Evolutionary conservation across 106 monocot species (phyloP).

Genomic region (Platanthera guangdongensis): DNA sequence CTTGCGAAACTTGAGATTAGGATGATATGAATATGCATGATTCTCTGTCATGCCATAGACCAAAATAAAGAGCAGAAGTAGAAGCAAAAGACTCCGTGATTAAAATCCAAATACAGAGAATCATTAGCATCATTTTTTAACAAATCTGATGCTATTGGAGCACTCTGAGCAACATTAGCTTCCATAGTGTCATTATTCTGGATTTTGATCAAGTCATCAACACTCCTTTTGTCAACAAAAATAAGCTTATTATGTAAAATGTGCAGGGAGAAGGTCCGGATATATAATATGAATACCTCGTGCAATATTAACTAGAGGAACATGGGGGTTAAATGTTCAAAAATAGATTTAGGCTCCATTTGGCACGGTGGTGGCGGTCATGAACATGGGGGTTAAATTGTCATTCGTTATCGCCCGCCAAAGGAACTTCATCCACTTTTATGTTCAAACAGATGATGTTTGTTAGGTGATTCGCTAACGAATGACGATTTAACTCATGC

Average conservation of each 20-base stretch:
- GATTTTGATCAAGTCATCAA: constrained; percentile 65
- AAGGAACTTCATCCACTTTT: no score
- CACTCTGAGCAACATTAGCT: constrained; percentile 42
- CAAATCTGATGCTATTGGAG: constrained; percentile 72
- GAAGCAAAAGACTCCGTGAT: constrained; percentile 15
- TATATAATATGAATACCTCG: neutral
- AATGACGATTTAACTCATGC: no score
- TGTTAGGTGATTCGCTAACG: no score
- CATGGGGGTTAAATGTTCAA: no score
- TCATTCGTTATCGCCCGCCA: no score
- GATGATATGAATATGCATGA: no score
- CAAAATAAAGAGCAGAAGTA: neutral
- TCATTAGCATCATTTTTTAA: constrained; percentile 67
- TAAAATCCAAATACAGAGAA: constrained; percentile 19
- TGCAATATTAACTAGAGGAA: neutral
- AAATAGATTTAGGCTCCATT: no score
- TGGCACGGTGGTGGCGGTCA: no score
- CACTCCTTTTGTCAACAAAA: constrained; percentile 52
- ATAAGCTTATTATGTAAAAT: neutral
- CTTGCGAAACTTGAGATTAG: no score
- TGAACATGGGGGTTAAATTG: no score
- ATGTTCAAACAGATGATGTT: no score
- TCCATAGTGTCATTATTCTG: constrained; percentile 81
- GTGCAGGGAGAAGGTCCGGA: neutral
- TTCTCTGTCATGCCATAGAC: no score